phyloP scores from a whole-genome alignment of 306 rosid genomes.

The Quercus wislizeni region DNA sequence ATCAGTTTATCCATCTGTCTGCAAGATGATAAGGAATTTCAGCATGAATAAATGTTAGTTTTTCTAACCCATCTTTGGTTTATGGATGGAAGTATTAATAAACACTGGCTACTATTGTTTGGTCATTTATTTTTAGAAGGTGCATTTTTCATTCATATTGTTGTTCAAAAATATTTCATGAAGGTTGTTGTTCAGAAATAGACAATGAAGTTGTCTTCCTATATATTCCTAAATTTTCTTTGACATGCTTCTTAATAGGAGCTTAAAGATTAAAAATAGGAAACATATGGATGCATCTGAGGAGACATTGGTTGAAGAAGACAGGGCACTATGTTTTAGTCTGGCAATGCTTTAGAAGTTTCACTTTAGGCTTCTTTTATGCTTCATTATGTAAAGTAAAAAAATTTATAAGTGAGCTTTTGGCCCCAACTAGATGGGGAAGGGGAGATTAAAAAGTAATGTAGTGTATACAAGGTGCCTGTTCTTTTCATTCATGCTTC shows the following conservation, averaged over 20 bases:
- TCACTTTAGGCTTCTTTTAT: neutral
- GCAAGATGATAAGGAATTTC: conserved; percentile 75
- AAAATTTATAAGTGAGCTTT: no score
- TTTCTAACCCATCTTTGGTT: conserved; percentile 17
- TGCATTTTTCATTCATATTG: neutral
- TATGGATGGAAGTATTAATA: conserved; percentile 8
- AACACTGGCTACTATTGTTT: neutral
- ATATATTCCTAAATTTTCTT: neutral
- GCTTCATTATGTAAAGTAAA: neutral
- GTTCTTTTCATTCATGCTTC: neutral
- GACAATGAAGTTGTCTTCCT: neutral
- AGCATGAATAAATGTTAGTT: conserved; percentile 87
- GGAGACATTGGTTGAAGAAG: neutral
- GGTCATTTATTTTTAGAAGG: neutral
- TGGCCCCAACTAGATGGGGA: no score
- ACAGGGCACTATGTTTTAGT: neutral
- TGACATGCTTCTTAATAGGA: neutral
- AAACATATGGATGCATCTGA: neutral
- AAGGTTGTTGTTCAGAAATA: neutral
- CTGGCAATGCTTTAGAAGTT: neutral
- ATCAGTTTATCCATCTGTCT: conserved; percentile 91
- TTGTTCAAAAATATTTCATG: neutral
- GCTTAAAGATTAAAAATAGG: neutral
- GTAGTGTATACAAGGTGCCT: neutral
- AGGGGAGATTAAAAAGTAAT: no score